phyloP scores from a whole-genome alignment of 2,329 filamentous ascomycete genomes.

The Diaporthe sp. region DNA sequence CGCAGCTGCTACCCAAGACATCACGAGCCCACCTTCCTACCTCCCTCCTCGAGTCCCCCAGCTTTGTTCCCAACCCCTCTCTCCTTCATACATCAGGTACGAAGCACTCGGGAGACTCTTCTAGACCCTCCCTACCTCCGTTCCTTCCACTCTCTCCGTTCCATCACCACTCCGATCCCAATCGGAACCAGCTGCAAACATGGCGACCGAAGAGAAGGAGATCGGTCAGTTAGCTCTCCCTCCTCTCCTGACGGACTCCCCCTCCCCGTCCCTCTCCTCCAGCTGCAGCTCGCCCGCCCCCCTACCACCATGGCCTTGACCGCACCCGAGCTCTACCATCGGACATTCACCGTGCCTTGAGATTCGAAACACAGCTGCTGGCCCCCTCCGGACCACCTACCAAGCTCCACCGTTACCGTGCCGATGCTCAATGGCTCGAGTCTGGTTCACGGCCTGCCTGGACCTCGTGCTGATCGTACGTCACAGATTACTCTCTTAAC shows the following conservation, averaged over 20 bases:
- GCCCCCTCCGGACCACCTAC: not conserved
- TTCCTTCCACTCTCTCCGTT: constrained; percentile 14
- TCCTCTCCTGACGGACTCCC: not conserved
- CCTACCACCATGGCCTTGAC: not conserved
- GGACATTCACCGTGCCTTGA: not conserved
- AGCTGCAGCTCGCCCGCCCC: constrained; percentile 12
- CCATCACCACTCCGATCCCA: constrained; percentile 7
- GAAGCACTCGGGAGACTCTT: constrained; percentile 18
- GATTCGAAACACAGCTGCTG: not conserved
- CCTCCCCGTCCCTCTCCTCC: constrained; percentile 10
- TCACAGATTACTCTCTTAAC: constrained; percentile 85
- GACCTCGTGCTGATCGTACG: not conserved
- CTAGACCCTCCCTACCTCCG: constrained; percentile 30
- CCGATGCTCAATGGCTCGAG: constrained; percentile 24
- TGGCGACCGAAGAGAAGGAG: constrained; percentile 57
- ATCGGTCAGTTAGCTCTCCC: constrained; percentile 50
- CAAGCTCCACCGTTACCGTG: not conserved
- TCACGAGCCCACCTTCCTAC: constrained; percentile 32
- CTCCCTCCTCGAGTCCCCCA: constrained; percentile 35
- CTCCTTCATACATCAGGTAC: constrained; percentile 19
- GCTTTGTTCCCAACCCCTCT: constrained; percentile 32
- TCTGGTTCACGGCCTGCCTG: not conserved
- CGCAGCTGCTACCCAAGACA: constrained; percentile 35
- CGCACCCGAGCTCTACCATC: constrained; percentile 11
- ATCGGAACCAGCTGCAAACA: constrained; percentile 43